Conservation (phyloP, 1,139 yeast species). For the Geotrichum klebahnii region DNA sequence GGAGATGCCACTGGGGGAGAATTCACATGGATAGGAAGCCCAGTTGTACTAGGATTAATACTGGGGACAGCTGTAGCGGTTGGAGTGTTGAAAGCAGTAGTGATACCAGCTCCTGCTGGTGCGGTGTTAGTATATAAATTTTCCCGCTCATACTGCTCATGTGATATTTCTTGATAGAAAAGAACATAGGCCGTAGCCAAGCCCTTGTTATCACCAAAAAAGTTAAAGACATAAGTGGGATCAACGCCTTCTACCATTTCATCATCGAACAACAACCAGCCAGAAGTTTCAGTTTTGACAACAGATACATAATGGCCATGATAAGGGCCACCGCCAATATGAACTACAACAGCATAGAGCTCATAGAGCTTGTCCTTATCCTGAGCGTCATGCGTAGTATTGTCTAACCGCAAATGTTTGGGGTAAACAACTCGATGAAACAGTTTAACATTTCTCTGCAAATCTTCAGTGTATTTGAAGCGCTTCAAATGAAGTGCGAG, state of each 20-base stretch:
- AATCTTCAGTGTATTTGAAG: slow-evolving; percentile 82
- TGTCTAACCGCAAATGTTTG: slow-evolving; percentile 63
- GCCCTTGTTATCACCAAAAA: slow-evolving; percentile 86
- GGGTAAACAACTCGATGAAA: slow-evolving; percentile 86
- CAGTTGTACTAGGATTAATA: slow-evolving; percentile 4
- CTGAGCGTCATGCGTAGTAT: slow-evolving; percentile 59
- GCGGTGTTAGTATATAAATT: slow-evolving; percentile 17
- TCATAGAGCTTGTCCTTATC: slow-evolving; percentile 63
- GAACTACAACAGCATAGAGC: slow-evolving; percentile 80
- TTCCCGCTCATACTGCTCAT: slow-evolving; percentile 20
- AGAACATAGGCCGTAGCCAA: slow-evolving; percentile 88
- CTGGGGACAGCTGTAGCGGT: slow-evolving; percentile 2
- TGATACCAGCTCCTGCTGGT: not conserved
- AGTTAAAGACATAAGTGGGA: slow-evolving; percentile 75
- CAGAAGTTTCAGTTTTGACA: slow-evolving; percentile 70
- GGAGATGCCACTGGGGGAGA: not conserved
- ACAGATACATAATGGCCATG: slow-evolving; percentile 93
- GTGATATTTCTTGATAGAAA: slow-evolving; percentile 53
- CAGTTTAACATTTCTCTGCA: slow-evolving; percentile 77
- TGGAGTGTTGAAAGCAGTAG: too few species aligned
- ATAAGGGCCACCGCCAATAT: slow-evolving; percentile 96
- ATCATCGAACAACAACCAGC: slow-evolving; percentile 93
- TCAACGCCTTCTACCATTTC: slow-evolving; percentile 89
- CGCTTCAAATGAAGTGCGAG: slow-evolving; percentile 82
- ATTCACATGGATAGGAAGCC: not conserved